phyloP scores from a whole-genome alignment of 345 rosid species.

The Sisymbrium altissimum region DNA sequence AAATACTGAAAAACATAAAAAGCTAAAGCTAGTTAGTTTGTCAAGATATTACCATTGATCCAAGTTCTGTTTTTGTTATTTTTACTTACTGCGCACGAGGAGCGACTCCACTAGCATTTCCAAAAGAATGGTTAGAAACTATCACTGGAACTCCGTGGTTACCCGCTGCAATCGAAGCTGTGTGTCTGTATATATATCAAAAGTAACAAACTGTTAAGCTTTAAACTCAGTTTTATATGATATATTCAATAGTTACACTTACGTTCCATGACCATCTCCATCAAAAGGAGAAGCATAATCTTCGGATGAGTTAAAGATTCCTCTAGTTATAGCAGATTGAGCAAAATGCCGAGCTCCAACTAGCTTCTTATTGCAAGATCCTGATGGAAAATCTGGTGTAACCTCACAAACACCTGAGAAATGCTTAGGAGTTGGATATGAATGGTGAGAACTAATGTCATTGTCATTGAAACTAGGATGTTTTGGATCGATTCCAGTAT shows the following conservation, averaged over 20 bases:
- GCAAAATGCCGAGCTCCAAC: conserved; percentile 93
- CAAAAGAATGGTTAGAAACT: conserved; percentile 81
- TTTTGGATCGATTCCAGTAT: conserved; percentile 91
- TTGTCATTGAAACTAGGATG: conserved; percentile 70
- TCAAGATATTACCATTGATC: neutral
- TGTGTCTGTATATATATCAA: conserved; percentile 59
- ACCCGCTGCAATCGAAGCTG: conserved; percentile 93
- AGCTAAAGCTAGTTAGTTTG: conserved; percentile 3
- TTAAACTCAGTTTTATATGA: neutral
- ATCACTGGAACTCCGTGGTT: conserved; percentile 89
- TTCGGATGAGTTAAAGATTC: conserved; percentile 79
- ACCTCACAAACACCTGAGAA: conserved; percentile 91
- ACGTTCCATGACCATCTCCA: conserved; percentile 99
- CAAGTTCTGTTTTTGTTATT: neutral
- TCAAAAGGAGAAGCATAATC: conserved; percentile 95
- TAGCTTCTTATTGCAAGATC: conserved; percentile 93
- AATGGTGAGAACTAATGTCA: conserved; percentile 45
- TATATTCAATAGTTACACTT: conserved; percentile 34
- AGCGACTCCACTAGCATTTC: conserved; percentile 98
- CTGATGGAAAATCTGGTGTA: conserved; percentile 88
- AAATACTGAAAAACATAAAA: conserved; percentile 46
- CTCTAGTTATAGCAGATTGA: conserved; percentile 91
- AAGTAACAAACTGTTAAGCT: conserved; percentile 9
- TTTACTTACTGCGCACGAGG: conserved; percentile 86
- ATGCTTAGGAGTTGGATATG: conserved; percentile 74